Evolutionary conservation across 2,329 filamentous ascomycete species (phyloP).

Genomic region (Cercospora sp.): DNA sequence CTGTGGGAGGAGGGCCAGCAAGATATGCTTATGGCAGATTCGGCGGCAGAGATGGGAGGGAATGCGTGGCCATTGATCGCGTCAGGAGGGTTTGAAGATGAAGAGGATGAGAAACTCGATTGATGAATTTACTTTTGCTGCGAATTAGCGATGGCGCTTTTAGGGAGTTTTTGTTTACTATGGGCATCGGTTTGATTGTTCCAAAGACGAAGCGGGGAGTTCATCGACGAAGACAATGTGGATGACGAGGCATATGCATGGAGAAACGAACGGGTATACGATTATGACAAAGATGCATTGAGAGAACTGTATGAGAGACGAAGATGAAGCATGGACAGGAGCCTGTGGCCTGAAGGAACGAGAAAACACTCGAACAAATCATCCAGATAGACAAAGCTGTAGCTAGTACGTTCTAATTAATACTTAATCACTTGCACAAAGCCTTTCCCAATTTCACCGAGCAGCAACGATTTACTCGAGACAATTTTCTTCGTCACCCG

Average conservation of each 20-base stretch:
- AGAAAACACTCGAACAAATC: neutral
- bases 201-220: neutral
- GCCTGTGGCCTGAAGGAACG: neutral
- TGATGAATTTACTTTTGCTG: neutral
- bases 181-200: neutral
- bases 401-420: neutral
- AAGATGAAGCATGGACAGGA: neutral
- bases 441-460: neutral
- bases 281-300: neutral
- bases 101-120: neutral
- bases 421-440: constrained; percentile 3
- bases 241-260: neutral
- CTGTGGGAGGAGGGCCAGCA: constrained; percentile 23
- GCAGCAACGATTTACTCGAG: neutral
- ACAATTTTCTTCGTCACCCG: neutral
- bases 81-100: constrained; percentile 34
- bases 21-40: constrained; percentile 61
- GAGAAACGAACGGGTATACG: neutral
- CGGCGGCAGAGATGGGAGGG: constrained; percentile 59
- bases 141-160: constrained; percentile 4
- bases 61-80: constrained; percentile 62
- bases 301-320: constrained; percentile 2
- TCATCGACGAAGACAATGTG: neutral
- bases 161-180: neutral
- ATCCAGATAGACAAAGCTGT: neutral